Evolutionary conservation across 116 monocot species (phyloP).

Genomic region (Iris pallida): DNA sequence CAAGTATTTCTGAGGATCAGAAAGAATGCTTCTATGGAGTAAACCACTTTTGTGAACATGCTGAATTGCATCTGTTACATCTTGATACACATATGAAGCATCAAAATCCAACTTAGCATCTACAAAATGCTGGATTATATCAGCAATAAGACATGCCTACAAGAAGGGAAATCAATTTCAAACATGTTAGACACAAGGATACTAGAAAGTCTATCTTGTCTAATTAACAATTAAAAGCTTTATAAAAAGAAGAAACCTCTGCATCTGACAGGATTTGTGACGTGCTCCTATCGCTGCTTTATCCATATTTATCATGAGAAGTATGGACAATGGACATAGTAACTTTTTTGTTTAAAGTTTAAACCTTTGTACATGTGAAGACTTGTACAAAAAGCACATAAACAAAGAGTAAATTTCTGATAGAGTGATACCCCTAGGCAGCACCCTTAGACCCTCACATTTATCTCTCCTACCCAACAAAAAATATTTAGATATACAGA

Average conservation of each 20-base stretch:
- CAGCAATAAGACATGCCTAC: constrained; percentile 89
- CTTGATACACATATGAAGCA: constrained; percentile 83
- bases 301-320: too few relatives aligned
- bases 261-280: too few relatives aligned
- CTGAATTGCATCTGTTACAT: constrained; percentile 80
- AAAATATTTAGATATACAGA: too few relatives aligned
- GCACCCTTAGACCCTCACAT: too few relatives aligned
- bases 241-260: not conserved
- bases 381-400: too few relatives aligned
- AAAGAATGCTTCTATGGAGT: constrained; percentile 62
- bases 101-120: constrained; percentile 86
- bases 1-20: constrained; percentile 71
- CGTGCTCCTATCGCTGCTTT: too few relatives aligned
- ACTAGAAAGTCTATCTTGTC: not conserved
- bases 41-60: constrained; percentile 74
- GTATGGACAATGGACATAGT: too few relatives aligned
- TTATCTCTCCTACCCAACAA: too few relatives aligned
- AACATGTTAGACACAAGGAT: not conserved
- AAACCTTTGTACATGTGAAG: too few relatives aligned
- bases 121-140: constrained; percentile 80
- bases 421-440: too few relatives aligned
- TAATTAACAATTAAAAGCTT: not conserved
- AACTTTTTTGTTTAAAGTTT: too few relatives aligned
- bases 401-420: too few relatives aligned
- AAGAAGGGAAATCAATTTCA: constrained; percentile 11